Percentiles rank a stretch among this genome's conserved stretches.
Conservation (phyloP, 805 yeast species). For the Kluyveromyces starmeri region DNA sequence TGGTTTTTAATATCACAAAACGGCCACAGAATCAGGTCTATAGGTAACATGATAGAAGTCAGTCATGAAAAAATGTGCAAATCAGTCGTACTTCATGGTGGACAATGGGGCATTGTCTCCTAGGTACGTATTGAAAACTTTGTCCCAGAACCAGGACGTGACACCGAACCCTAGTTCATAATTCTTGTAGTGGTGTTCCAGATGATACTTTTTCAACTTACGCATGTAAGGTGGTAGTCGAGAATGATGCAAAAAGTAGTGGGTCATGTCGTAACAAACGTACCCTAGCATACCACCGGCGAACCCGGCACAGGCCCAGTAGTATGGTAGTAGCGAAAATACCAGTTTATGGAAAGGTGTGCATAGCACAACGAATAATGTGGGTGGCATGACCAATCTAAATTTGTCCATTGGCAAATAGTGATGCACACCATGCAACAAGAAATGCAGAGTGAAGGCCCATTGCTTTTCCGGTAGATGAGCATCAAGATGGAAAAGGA, state of each 20-base stretch:
- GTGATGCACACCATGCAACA: conserved; percentile 94
- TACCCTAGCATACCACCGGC: conserved; percentile 96
- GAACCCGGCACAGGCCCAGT: conserved; percentile 83
- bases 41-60: too few species aligned
- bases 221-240: conserved; percentile 70
- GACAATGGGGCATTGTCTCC: conserved; percentile 33
- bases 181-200: conserved; percentile 97
- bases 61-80: too few species aligned
- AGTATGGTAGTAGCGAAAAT: conserved; percentile 65
- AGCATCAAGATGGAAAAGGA: conserved; percentile 84
- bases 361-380: conserved; percentile 62
- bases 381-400: conserved; percentile 95
- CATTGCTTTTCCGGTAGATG: conserved; percentile 72
- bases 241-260: conserved; percentile 86
- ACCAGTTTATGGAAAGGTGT: conserved; percentile 77
- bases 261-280: conserved; percentile 86
- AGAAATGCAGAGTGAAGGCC: conserved; percentile 76
- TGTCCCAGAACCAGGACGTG: conserved; percentile 90
- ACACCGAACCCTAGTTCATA: conserved; percentile 97
- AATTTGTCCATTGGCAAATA: conserved; percentile 93
- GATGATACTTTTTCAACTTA: conserved; percentile 77
- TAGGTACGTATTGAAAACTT: conserved; percentile 75
- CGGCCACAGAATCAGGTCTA: too few species aligned
- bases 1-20: too few species aligned
- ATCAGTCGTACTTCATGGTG: conserved; percentile 27